Evolutionary conservation across 2,329 filamentous ascomycete genomes (phyloP), one percentile per base, ranked within the genome.

Genomic region (Xylariaceae sp.): DNA sequence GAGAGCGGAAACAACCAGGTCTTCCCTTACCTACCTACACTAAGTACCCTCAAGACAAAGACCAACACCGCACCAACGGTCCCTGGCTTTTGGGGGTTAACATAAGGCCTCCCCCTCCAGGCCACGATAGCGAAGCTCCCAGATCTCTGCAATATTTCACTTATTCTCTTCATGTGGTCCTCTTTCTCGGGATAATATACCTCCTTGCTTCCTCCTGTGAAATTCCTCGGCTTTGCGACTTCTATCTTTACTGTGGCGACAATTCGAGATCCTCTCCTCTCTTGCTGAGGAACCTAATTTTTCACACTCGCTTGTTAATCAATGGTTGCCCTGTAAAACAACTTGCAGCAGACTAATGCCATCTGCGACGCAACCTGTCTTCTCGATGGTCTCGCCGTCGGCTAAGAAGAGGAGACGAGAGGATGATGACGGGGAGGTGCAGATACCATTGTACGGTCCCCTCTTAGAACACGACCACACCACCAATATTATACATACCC

Each of bases 351-450:
- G 37, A 51, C 45, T 40, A 21, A 77, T 77, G 75, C 75, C 75
- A 51, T 75, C 75, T 33, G 70, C 69, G 56, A 71, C 74, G 41
- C 69, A 73, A 26, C 51, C 62, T 37, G 69, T 73, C 56, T 58
- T 62, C 37, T 68, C 69, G 14, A 65, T 66, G 37, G 60, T 69
- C 46, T 66, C 68, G 41, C 58, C 70, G 33, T 64, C 66, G 56
- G 74, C 75, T 64, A 76, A 74, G 68, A 71, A 76, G 58, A 70
- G 74, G 53, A 72, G 74, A 57, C 63, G 66, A 28, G 75, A 75
- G 21, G 73, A 75, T 39, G 56, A 75, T 40, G 56, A 62, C 40
- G 65, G 50, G 40, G 62, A 68, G 41, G 50, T 60, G 23, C 68
- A 71, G 43, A 41, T 62, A 53, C 53, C 64, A 61, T 62, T 69